Evolutionary conservation across 2,329 filamentous ascomycete genomes (phyloP).

Genomic region (Colletotrichum siamense): DNA sequence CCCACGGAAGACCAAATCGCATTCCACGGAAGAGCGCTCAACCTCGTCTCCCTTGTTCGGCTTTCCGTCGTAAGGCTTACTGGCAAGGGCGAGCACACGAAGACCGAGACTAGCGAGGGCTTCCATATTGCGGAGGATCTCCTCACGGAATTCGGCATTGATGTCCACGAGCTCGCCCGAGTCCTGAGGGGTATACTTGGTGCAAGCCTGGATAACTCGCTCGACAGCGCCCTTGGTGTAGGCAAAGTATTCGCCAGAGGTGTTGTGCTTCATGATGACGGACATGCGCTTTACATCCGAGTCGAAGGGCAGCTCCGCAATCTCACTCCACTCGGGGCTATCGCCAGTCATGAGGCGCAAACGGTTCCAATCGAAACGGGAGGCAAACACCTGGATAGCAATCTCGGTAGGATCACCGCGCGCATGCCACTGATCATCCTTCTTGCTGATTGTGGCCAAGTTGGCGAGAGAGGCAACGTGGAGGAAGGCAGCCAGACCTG

Average conservation of each 20-base stretch:
- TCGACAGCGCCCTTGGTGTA: conserved; percentile 73
- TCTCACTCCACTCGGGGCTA: conserved; percentile 52
- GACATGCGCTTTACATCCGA: conserved; percentile 24
- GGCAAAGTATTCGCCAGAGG: conserved; percentile 32
- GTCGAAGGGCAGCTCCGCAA: conserved; percentile 49
- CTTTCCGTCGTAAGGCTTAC: conserved; percentile 34
- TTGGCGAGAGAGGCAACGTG: conserved; percentile 64
- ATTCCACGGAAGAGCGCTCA: background rate
- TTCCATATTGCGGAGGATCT: conserved; percentile 70
- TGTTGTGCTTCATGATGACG: conserved; percentile 20
- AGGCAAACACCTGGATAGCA: conserved; percentile 70
- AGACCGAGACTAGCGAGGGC: conserved; percentile 66
- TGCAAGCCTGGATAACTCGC: conserved; percentile 67
- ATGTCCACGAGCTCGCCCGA: conserved; percentile 40
- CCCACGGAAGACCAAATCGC: conserved; percentile 16
- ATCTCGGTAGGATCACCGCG: conserved; percentile 70
- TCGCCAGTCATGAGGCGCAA: conserved; percentile 44
- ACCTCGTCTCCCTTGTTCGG: background rate
- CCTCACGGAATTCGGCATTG: conserved; percentile 53
- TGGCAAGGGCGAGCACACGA: conserved; percentile 72
- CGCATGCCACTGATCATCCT: conserved; percentile 53
- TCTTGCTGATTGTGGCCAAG: conserved; percentile 59
- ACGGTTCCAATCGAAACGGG: conserved; percentile 64
- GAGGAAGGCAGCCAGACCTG: conserved; percentile 51
- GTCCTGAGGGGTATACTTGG: conserved; percentile 36